Percentiles rank a stretch among this genome's conserved stretches.
Conservation (phyloP, 345 rosid species). For the Pistacia vera region DNA sequence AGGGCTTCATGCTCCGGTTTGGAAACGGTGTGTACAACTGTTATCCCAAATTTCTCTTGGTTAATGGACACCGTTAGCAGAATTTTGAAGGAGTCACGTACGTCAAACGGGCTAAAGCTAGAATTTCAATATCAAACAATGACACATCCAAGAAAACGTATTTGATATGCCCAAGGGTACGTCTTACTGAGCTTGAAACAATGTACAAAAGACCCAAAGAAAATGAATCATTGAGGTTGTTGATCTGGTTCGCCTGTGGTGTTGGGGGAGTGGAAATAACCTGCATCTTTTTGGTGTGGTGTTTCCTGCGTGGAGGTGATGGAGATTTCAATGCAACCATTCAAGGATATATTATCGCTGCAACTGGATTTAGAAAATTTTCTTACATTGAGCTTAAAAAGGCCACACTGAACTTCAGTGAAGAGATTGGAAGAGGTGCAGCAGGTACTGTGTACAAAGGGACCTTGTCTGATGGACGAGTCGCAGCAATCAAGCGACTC, state of each 20-base stretch:
- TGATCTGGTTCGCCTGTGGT: conserved; percentile 9
- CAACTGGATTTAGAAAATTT: conserved; percentile 22
- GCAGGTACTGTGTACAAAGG: conserved; percentile 42
- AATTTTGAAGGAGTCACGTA: conserved; percentile 18
- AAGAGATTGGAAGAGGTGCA: conserved; percentile 43
- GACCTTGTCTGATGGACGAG: conserved; percentile 18
- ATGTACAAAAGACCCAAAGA: not conserved
- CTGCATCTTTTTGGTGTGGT: conserved; percentile 12
- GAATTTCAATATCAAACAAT: not conserved
- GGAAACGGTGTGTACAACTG: conserved; percentile 15
- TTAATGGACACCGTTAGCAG: conserved; percentile 22
- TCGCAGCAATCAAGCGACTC: conserved; percentile 41
- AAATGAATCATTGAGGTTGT: not conserved
- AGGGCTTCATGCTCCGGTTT: conserved; percentile 20
- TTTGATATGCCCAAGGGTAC: conserved; percentile 3
- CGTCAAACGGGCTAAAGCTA: conserved; percentile 24
- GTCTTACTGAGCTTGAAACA: conserved; percentile 2
- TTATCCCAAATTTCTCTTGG: conserved; percentile 22
- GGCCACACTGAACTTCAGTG: conserved; percentile 33
- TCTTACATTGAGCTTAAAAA: conserved; percentile 34
- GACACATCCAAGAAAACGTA: not conserved
- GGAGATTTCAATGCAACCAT: not conserved
- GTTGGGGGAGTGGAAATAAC: not conserved
- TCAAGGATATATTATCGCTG: conserved; percentile 7
- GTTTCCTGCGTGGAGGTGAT: not conserved